Evolutionary conservation across 2,329 filamentous ascomycete species (phyloP), one percentile per base, ranked within the genome.

Genomic region (Neurospora sp.): DNA sequence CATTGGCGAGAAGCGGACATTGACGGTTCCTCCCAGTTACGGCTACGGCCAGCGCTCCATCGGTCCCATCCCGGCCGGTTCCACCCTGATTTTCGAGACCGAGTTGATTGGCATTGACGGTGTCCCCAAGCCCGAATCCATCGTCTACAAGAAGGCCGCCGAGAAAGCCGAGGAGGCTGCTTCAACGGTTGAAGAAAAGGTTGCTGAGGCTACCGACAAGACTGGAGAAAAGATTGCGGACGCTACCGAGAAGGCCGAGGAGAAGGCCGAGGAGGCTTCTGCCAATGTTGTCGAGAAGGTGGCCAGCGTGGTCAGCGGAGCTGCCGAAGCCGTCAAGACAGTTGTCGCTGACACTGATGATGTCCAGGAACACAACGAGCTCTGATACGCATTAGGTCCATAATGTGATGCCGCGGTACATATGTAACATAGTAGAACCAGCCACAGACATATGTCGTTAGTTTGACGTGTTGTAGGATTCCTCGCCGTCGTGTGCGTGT

Each of bases 1-100:
- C 82, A 91, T 96, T 75, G 95, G 96, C 72, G 95, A 98, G 85
- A 95, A 94, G 85, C 88, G 86, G 75, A 95, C 88, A 69, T 82
- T 99, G 80, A 97, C 91, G 23, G 96, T 99, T 70, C 93, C 93
- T n/a, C 92, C 95, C 23, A 88, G 90, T 77, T 83, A 91, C 77
- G 96, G 88, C 66, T 99, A 98, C 80, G 96, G 96, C 67, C 83
- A 90, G 72, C 85, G 88, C 69, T 85, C 81, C 43, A 87, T 92
- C 78, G 93, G 93, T 1, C 93, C 93, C 28, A 98, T 98, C 77
- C 93, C 94, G 19, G 89, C 87, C 4, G 90, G 89, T 39, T 89
- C 91, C 74, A 96, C 92, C 70, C 82, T 98, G 77, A 84, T 98
- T 68, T 97, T 98, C 78, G 92, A 97, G 83, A 97, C 94, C 66